Conservation (phyloP, 2,329 filamentous ascomycete genomes). For the Periconia sp. region DNA sequence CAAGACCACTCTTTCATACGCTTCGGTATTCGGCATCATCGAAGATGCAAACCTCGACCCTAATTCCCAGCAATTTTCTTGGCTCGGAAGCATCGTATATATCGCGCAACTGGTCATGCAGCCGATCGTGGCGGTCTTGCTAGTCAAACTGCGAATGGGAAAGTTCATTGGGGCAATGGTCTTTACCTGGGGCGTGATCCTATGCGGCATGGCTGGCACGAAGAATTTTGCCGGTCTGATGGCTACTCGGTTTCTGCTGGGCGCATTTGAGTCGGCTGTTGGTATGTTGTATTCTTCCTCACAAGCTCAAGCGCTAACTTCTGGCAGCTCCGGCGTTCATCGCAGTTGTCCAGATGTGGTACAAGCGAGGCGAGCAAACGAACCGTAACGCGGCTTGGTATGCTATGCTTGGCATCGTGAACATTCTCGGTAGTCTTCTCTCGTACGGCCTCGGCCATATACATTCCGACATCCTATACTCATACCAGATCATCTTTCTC, state of each 20-base stretch:
- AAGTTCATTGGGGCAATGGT: constrained; percentile 63
- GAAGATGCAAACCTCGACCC: constrained; percentile 63
- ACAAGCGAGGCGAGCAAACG: constrained; percentile 64
- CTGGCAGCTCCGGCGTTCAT: constrained; percentile 41
- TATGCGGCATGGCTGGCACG: constrained; percentile 68
- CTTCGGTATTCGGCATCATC: constrained; percentile 68
- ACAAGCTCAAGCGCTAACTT: constrained; percentile 6
- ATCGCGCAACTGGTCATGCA: constrained; percentile 62
- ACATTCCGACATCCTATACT: constrained; percentile 50
- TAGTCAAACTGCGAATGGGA: constrained; percentile 66
- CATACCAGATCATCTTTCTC: constrained; percentile 45
- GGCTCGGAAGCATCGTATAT: constrained; percentile 60
- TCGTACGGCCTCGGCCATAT: constrained; percentile 67
- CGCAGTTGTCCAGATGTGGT: constrained; percentile 67
- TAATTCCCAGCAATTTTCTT: constrained; percentile 57
- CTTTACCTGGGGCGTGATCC: constrained; percentile 60
- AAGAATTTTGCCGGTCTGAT: constrained; percentile 66
- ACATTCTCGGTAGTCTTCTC: constrained; percentile 61
- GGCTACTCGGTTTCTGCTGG: constrained; percentile 68
- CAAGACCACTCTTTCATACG: constrained; percentile 67
- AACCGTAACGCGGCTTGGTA: constrained; percentile 65
- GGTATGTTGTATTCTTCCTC: constrained; percentile 27
- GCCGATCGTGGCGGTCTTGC: constrained; percentile 58
- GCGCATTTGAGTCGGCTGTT: constrained; percentile 69
- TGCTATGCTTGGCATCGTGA: constrained; percentile 65